Evolutionary conservation across 2,329 filamentous ascomycete species (phyloP).

Genomic region (Chrysoporthe austroafricana): DNA sequence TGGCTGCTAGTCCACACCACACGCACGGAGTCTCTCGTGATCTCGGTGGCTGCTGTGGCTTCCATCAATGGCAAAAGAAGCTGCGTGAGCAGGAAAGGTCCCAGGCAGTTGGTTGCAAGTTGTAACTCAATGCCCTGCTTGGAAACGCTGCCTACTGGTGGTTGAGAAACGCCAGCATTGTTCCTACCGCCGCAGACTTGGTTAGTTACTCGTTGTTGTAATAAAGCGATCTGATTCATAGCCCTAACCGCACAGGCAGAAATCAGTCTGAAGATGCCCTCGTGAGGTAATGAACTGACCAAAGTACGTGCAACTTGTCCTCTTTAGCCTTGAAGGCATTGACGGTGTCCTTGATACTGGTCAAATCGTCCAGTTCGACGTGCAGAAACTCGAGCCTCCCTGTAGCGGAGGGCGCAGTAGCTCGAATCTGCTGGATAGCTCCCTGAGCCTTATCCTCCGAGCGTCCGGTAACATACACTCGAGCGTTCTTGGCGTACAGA

Average conservation of each 20-base stretch:
- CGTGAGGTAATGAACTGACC: neutral
- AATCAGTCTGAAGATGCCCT: too few species aligned
- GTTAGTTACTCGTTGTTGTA: neutral
- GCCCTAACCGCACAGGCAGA: too few species aligned
- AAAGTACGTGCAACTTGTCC: slow-evolving; percentile 40
- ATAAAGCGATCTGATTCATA: neutral
- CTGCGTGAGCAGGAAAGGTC: slow-evolving; percentile 12
- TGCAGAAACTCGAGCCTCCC: slow-evolving; percentile 40
- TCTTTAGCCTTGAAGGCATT: slow-evolving; percentile 31
- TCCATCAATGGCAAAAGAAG: slow-evolving; percentile 13
- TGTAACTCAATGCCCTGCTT: slow-evolving; percentile 19
- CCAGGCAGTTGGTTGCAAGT: slow-evolving; percentile 13
- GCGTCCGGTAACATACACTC: slow-evolving; percentile 53
- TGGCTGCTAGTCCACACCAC: slow-evolving; percentile 32
- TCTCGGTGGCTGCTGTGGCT: neutral
- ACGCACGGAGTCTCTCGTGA: slow-evolving; percentile 18
- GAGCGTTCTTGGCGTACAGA: slow-evolving; percentile 52
- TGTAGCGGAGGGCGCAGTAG: slow-evolving; percentile 35
- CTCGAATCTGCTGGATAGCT: slow-evolving; percentile 19
- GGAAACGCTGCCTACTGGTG: slow-evolving; percentile 1
- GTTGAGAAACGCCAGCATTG: slow-evolving; percentile 41
- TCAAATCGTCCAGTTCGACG: slow-evolving; percentile 37
- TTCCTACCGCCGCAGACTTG: slow-evolving; percentile 33
- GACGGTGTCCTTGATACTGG: slow-evolving; percentile 32
- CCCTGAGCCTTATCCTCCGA: neutral